Evolutionary conservation across 2,329 filamentous ascomycete species (phyloP).

Genomic region (Zymoseptoria tritici): DNA sequence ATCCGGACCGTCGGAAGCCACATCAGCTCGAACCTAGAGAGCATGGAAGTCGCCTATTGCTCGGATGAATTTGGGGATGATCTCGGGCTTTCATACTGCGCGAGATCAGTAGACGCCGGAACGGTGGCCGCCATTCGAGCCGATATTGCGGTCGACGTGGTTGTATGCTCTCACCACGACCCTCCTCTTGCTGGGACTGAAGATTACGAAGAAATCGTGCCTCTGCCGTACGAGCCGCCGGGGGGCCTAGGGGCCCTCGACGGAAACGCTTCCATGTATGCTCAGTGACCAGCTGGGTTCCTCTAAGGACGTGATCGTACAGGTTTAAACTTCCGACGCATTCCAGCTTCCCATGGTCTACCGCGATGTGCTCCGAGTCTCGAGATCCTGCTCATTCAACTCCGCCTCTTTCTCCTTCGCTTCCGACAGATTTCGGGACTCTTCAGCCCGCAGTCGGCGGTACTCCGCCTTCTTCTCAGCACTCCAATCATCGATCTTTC

Average conservation of each 20-base stretch:
- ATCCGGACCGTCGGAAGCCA: neutral
- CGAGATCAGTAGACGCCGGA: neutral
- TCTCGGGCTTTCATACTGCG: neutral
- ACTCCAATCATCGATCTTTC: conserved; percentile 24
- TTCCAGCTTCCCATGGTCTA: neutral
- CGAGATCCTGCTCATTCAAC: conserved; percentile 14
- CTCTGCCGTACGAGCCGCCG: no score
- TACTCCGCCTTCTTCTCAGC: conserved; percentile 24
- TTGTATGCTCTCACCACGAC: neutral
- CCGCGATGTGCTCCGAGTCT: conserved; percentile 11
- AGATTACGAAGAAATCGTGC: neutral
- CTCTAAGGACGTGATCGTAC: neutral
- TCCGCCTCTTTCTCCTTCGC: conserved; percentile 22
- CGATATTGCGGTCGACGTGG: neutral
- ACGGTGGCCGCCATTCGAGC: neutral
- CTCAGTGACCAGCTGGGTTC: no score
- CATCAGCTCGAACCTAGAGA: neutral
- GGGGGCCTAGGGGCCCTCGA: neutral
- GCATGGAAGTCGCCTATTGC: neutral
- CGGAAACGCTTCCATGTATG: neutral
- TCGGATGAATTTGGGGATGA: neutral
- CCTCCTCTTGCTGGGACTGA: neutral
- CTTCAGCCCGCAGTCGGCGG: conserved; percentile 22
- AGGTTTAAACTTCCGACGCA: neutral
- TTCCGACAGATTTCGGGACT: conserved; percentile 19